Evolutionary conservation across 108 stramenopile species (phyloP).

Genomic region (Cyclostephanos tholiformis): DNA sequence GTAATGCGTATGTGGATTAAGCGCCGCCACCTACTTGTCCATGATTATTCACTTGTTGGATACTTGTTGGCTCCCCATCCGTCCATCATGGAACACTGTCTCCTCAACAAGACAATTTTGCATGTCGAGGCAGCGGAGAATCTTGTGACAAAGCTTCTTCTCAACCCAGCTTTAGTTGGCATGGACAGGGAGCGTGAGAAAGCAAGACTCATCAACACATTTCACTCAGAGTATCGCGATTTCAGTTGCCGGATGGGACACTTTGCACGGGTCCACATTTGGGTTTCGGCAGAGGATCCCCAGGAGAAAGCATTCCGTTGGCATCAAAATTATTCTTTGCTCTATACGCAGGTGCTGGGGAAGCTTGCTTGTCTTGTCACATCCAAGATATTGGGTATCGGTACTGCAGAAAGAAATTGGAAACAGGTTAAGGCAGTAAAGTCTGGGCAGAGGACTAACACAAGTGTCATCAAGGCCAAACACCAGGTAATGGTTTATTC

Average conservation of each 20-base stretch:
- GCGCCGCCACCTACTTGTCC: no score
- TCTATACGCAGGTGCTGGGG: no score
- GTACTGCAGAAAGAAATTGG: no score
- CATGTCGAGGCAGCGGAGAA: neutral
- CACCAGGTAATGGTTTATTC: constrained; percentile 5
- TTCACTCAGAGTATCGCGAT: constrained; percentile 6
- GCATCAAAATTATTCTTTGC: no score
- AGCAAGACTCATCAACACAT: no score
- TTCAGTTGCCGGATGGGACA: constrained; percentile 4
- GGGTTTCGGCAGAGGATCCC: neutral
- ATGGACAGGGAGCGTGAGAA: no score
- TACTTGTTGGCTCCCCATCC: constrained; percentile 1
- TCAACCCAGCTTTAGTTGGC: no score
- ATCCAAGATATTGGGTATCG: no score
- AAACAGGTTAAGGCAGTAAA: neutral
- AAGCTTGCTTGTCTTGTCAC: no score
- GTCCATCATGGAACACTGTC: constrained; percentile 1
- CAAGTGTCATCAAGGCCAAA: constrained; percentile 4
- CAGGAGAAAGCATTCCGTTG: neutral
- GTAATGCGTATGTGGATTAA: no score
- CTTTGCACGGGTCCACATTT: constrained; percentile 5
- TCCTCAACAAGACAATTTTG: neutral
- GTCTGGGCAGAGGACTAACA: constrained; percentile 1
- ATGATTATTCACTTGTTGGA: neutral
- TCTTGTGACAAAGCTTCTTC: constrained; percentile 3